Evolutionary conservation across 345 rosid genomes (phyloP), one percentile per base, ranked within the genome.

Genomic region (Combretum micranthum): DNA sequence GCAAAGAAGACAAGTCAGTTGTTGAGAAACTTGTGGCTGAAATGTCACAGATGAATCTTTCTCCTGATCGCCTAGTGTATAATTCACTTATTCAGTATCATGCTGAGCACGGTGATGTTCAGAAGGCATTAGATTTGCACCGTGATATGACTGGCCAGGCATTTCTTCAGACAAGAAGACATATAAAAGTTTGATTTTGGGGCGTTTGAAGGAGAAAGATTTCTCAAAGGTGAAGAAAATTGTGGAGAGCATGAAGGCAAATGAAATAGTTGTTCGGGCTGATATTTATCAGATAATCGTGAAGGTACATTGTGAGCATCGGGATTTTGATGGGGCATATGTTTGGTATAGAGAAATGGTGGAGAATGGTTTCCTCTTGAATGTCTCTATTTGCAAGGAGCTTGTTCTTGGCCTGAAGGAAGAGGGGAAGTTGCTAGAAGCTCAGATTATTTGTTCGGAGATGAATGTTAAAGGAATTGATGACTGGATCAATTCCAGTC

Each of bases 321-420:
- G 71, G 59, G 76, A 80, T 52, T 83, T 72, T 59, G 32, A 26
- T 44, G 86, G 77, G 44, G 97, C 88, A 32, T 87, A 82, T 66
- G 20, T 12, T 67, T 85, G 94, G 91, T 83, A 75, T 69, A 74
- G 82, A 70, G 86, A 83, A 74, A 85, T 87, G 94, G 52, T 77
- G 18, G 80, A 71, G 16, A 72, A 73, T 66, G 78, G 81, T 63
- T 76, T 85, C 70, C 65, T 67, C 3, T 73, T 69, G 42, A 70
- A 50, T 60, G 68, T 56, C 47, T 26, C 57, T 55, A 47, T 67
- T 16, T 73, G 83, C 53, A 65, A 73, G 2, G 78, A 80, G 56
- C 85, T 90, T 47, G 55, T 50, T 20, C 42, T 54, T 53, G 84
- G 91, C 69, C 96, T 90, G 53, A 67, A 66, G 73, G 67, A 70